Percentiles rank a stretch among this genome's conserved stretches.
Conservation (phyloP, 2,329 filamentous ascomycete species). For the Cephalotrichum gorgonifer region DNA sequence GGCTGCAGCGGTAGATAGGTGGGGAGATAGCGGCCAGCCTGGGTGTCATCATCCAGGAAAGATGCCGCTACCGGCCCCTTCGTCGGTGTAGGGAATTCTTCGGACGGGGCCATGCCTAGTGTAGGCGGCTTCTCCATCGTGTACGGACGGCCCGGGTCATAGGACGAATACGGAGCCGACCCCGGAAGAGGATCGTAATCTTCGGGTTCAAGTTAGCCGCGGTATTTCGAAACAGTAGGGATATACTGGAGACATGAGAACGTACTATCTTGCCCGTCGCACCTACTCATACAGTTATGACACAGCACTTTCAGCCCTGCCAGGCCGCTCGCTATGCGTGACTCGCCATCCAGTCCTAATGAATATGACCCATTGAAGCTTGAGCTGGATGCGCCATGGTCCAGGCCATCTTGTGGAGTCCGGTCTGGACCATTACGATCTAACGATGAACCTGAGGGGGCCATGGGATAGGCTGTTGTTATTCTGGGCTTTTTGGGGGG, state of each 20-base stretch:
- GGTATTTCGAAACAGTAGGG: not conserved
- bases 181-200: conserved; percentile 22
- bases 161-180: conserved; percentile 13
- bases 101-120: not conserved
- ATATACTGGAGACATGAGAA: not conserved
- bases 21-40: not conserved
- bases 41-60: conserved; percentile 1
- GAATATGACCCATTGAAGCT: not conserved
- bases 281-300: conserved; percentile 19
- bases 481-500: conserved; percentile 16
- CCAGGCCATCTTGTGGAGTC: not conserved
- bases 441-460: conserved; percentile 10
- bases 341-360: not conserved
- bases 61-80: not conserved
- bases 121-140: conserved; percentile 14
- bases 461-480: conserved; percentile 18
- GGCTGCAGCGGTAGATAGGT: not conserved
- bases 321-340: conserved; percentile 12
- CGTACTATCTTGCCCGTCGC: conserved; percentile 20
- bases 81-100: not conserved
- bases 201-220: conserved; percentile 8
- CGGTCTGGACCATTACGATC: conserved; percentile 1
- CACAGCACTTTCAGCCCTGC: conserved; percentile 17
- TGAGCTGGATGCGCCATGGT: not conserved
- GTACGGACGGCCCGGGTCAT: conserved; percentile 21